A percentile compares a stretch with the other conserved stretches of the same genome.
Evolutionary conservation across 768 basidiomycete species (phyloP).

Genomic region (Mycena chlorophos): DNA sequence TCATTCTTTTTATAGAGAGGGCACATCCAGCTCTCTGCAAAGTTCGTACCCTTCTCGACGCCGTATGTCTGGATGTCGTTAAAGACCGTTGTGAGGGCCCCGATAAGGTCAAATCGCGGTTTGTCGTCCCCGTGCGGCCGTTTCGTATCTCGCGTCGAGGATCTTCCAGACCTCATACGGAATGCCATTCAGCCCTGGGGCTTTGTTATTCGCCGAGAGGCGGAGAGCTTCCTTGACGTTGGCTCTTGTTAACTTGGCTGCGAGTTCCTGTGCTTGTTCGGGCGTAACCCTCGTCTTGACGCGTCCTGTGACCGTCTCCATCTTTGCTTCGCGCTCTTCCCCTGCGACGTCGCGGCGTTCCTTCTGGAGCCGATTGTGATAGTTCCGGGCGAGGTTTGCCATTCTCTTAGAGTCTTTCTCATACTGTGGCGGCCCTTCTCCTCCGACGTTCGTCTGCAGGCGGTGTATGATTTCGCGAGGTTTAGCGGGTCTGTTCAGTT

Average conservation of each 20-base stretch:
- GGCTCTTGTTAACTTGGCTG: background rate
- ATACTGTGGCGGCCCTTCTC: background rate
- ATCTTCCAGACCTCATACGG: background rate
- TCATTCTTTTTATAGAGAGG: background rate
- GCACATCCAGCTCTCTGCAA: background rate
- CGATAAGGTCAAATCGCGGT: background rate
- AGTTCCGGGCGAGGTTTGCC: background rate
- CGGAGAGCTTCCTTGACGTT: background rate
- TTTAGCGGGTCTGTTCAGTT: background rate
- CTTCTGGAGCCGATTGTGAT: background rate
- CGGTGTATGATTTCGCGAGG: no score
- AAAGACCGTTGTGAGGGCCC: background rate
- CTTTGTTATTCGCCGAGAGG: background rate
- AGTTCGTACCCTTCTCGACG: background rate
- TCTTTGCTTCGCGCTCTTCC: background rate
- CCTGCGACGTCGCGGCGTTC: background rate
- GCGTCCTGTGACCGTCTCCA: no score
- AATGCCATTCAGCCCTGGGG: background rate
- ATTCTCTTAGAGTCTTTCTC: background rate
- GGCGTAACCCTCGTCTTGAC: background rate
- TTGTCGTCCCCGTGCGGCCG: background rate
- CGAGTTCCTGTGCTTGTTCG: background rate
- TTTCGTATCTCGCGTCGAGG: background rate
- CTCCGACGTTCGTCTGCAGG: no score
- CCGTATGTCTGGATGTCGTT: background rate